These are phyloP conservation scores for Grammothele lineata DNA, from an alignment of 768 basidiomycete species.

Conservation along the genomic window DNA sequence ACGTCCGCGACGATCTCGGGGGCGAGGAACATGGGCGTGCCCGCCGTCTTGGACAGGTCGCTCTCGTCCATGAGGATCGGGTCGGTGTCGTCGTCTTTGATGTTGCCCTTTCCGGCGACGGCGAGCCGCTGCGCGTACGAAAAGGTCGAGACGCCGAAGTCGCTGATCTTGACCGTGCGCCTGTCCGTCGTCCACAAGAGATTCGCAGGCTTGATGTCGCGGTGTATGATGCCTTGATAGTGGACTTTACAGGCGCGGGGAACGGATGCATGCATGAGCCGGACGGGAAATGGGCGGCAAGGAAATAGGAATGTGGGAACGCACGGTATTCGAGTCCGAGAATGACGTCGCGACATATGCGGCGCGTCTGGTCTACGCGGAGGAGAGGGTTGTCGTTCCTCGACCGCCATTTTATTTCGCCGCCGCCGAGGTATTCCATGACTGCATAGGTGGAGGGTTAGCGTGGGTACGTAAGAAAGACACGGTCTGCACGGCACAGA, in stretches of 20 bases:
- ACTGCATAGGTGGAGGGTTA: slow-evolving; percentile 45
- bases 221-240: slow-evolving; percentile 96
- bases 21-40: slow-evolving; percentile 93
- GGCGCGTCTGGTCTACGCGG: slow-evolving; percentile 75
- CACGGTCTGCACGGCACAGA: slow-evolving; percentile 7
- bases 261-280: not conserved
- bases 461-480: slow-evolving; percentile 1
- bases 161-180: slow-evolving; percentile 90
- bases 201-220: slow-evolving; percentile 99
- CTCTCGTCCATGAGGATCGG: slow-evolving; percentile 77
- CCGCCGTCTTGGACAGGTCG: slow-evolving; percentile 86
- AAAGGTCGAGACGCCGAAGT: slow-evolving; percentile 97
- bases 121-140: slow-evolving; percentile 83
- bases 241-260: slow-evolving; percentile 59
- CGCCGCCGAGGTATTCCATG: slow-evolving; percentile 94
- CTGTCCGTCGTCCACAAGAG: slow-evolving; percentile 87
- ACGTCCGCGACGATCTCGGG: slow-evolving; percentile 86
- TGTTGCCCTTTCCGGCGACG: slow-evolving; percentile 47
- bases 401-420: slow-evolving; percentile 89
- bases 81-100: slow-evolving; percentile 35
- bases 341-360: slow-evolving; percentile 89
- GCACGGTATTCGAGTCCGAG: slow-evolving; percentile 92
- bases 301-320: slow-evolving; percentile 30
- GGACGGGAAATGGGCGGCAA: not conserved
- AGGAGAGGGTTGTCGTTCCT: slow-evolving; percentile 65